A percentile compares a stretch with the other conserved stretches of the same genome.
Conservation (phyloP, 2,329 filamentous ascomycete genomes). For the Pseudofabraea citricarpa region DNA sequence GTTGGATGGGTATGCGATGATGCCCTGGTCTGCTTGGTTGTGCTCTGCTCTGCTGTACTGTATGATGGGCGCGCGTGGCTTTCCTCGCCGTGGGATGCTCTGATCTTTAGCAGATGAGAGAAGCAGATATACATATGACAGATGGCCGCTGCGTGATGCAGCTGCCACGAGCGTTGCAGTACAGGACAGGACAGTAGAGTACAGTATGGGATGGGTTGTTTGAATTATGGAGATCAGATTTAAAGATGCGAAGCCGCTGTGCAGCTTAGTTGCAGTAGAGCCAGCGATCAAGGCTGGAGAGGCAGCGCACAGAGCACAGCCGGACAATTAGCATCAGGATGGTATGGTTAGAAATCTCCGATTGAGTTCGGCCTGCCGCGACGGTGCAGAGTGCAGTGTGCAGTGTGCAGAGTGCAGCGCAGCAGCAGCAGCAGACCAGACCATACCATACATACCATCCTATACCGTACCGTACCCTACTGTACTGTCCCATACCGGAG, state of each 20-base stretch:
- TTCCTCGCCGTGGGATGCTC: too few species aligned
- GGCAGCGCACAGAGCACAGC: constrained; percentile 19
- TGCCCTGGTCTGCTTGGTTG: too few species aligned
- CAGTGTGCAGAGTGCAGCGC: too few species aligned
- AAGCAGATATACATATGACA: not conserved
- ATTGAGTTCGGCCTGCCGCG: constrained; percentile 18
- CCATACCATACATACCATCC: too few species aligned
- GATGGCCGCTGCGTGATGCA: too few species aligned
- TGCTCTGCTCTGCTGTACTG: too few species aligned
- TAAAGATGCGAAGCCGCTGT: constrained; percentile 10
- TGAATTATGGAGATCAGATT: not conserved
- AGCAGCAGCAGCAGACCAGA: too few species aligned
- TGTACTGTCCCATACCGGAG: too few species aligned
- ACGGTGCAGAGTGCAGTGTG: constrained; percentile 11
- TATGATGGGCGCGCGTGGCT: too few species aligned
- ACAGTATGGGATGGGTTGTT: not conserved
- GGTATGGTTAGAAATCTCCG: constrained; percentile 20
- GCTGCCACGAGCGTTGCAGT: too few species aligned
- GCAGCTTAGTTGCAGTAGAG: constrained; percentile 7
- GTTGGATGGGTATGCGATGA: too few species aligned
- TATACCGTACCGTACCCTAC: too few species aligned
- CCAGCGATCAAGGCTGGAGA: constrained; percentile 19
- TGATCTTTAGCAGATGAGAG: not conserved
- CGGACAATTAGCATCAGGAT: constrained; percentile 9
- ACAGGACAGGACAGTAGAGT: not conserved